These are phyloP conservation scores for Xylaria sp. DNA, from an alignment of 2,329 filamentous ascomycete genomes.

Conservation along the genomic window DNA sequence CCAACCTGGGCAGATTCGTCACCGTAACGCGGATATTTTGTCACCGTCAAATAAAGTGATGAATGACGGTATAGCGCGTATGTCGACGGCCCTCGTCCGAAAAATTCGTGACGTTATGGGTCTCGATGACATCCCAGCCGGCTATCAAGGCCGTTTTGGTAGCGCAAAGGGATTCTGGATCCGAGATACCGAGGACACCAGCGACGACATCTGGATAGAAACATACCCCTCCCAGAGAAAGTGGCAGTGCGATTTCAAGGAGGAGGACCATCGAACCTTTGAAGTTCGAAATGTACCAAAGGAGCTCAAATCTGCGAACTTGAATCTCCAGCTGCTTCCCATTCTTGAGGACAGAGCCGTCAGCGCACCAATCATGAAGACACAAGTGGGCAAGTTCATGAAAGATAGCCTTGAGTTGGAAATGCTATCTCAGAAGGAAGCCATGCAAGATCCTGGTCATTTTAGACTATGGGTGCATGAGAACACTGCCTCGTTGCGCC, in stretches of 20 bases:
- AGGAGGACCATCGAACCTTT: slow-evolving; percentile 68
- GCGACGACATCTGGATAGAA: slow-evolving; percentile 70
- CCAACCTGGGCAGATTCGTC: slow-evolving; percentile 58
- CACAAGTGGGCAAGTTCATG: slow-evolving; percentile 62
- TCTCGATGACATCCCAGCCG: slow-evolving; percentile 67
- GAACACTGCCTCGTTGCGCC: slow-evolving; percentile 47
- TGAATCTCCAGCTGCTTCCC: slow-evolving; percentile 77
- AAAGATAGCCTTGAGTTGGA: slow-evolving; percentile 61
- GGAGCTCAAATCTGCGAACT: slow-evolving; percentile 61
- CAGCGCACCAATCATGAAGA: slow-evolving; percentile 57
- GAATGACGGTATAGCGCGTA: slow-evolving; percentile 74
- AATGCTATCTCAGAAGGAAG: slow-evolving; percentile 62
- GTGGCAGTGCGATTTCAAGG: slow-evolving; percentile 65
- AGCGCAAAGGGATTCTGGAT: slow-evolving; percentile 83
- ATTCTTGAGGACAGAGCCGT: slow-evolving; percentile 72
- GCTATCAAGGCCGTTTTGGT: slow-evolving; percentile 76
- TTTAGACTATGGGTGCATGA: slow-evolving; percentile 67
- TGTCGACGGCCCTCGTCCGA: slow-evolving; percentile 70
- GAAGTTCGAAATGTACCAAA: slow-evolving; percentile 67
- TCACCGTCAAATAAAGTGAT: slow-evolving; percentile 61
- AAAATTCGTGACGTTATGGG: slow-evolving; percentile 63
- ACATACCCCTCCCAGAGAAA: slow-evolving; percentile 76
- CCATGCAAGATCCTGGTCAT: slow-evolving; percentile 61
- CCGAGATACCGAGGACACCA: slow-evolving; percentile 62
- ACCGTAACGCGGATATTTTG: slow-evolving; percentile 52